Conservation (phyloP, 805 yeast genomes). For the Candida fluviatilis region DNA sequence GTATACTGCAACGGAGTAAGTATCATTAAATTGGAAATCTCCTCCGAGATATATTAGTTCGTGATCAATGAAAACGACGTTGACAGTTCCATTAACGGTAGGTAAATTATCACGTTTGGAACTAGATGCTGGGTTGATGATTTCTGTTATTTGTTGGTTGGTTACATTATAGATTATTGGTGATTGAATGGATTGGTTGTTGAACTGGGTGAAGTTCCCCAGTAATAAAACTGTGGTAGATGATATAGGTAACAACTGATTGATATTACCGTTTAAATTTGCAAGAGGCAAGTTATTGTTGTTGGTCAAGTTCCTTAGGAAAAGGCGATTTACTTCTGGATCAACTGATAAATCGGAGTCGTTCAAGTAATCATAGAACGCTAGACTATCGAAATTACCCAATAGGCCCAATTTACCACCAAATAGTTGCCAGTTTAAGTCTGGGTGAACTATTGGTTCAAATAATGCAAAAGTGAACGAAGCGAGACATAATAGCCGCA, state of each 20-base stretch:
- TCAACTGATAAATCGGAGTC: slow-evolving; percentile 16
- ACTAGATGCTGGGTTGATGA: slow-evolving; percentile 14
- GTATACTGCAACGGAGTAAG: slow-evolving; percentile 63
- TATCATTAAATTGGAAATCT: slow-evolving; percentile 48
- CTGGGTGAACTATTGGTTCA: slow-evolving; percentile 13
- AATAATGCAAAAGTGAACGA: slow-evolving; percentile 2
- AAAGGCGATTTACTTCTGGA: slow-evolving; percentile 13
- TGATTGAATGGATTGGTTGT: slow-evolving; percentile 18
- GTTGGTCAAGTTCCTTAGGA: slow-evolving; percentile 17
- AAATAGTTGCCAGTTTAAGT: slow-evolving; percentile 18
- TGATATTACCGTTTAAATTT: slow-evolving; percentile 26
- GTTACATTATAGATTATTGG: slow-evolving; percentile 36
- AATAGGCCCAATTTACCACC: slow-evolving; percentile 30
- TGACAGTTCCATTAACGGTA: slow-evolving; percentile 26
- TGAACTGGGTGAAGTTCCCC: slow-evolving; percentile 35
- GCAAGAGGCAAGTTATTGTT: slow-evolving; percentile 20
- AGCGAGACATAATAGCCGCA: neutral
- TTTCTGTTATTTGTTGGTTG: slow-evolving; percentile 17
- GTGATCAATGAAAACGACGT: slow-evolving; percentile 35
- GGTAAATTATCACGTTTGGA: slow-evolving; percentile 13
- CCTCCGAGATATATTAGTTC: slow-evolving; percentile 78
- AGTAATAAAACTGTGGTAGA: slow-evolving; percentile 26
- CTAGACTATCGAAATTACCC: slow-evolving; percentile 26
- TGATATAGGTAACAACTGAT: slow-evolving; percentile 22
- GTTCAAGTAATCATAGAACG: slow-evolving; percentile 23